A percentile compares a stretch with the other conserved stretches of the same genome.
These are phyloP conservation scores for Picochlorum sp. DNA, from an alignment of 139 green algal species.

Conservation along the genomic window DNA sequence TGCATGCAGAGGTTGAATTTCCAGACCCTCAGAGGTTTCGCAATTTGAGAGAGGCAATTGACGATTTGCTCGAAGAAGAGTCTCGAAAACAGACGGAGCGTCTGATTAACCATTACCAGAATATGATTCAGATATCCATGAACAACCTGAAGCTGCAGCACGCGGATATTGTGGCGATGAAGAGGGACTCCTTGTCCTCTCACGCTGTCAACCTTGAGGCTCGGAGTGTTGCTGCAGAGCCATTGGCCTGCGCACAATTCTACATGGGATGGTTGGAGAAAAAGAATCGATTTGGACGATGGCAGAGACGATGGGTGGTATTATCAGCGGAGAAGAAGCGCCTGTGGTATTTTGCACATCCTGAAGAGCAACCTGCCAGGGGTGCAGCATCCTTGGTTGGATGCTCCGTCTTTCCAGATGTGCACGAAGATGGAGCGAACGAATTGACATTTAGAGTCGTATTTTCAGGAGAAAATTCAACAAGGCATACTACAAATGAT, in stretches of 20 bases:
- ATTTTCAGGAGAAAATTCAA: not conserved
- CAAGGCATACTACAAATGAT: not conserved
- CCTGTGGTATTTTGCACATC: constrained; percentile 11
- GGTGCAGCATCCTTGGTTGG: not conserved
- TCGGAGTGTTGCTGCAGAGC: not conserved
- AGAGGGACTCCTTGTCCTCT: not conserved
- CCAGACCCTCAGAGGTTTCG: constrained; percentile 8
- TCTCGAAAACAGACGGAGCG: not conserved
- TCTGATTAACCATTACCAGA: not conserved
- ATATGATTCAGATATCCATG: constrained; percentile 2
- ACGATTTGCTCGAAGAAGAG: not conserved
- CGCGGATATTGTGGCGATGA: constrained; percentile 1
- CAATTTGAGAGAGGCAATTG: not conserved
- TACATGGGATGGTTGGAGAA: constrained; percentile 16
- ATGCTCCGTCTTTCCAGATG: not conserved
- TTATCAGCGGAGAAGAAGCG: not conserved
- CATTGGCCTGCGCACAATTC: not conserved
- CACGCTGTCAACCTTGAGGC: not conserved
- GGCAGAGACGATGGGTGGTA: constrained; percentile 9
- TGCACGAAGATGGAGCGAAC: not conserved
- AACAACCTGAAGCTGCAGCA: constrained; percentile 4
- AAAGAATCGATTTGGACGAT: constrained; percentile 7
- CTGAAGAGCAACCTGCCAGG: constrained; percentile 10
- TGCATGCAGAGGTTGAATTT: constrained; percentile 6
- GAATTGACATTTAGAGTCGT: not conserved